Evolutionary conservation across 2,329 filamentous ascomycete species (phyloP).

Genomic region (Trichoderma sp.): DNA sequence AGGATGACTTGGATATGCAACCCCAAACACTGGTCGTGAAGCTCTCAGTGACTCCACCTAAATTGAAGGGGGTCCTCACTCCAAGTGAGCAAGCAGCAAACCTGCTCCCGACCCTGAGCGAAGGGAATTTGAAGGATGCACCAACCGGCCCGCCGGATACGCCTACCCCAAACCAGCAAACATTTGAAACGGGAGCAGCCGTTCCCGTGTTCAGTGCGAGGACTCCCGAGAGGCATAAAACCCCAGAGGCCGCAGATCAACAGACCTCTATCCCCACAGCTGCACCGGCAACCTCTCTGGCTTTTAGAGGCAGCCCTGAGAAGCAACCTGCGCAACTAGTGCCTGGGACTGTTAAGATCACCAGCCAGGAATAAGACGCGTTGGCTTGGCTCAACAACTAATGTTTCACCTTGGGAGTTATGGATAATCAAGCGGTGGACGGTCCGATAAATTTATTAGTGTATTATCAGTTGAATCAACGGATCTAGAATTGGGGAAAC

Average conservation of each 20-base stretch:
- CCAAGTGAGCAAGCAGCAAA: constrained; percentile 25
- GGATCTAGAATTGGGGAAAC: constrained; percentile 12
- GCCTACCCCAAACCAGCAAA: constrained; percentile 13
- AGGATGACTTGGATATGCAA: constrained; percentile 50
- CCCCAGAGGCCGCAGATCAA: constrained; percentile 18
- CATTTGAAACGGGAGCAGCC: neutral
- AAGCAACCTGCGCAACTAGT: constrained; percentile 40
- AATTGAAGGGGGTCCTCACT: constrained; percentile 33
- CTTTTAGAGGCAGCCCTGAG: constrained; percentile 61
- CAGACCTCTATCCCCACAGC: constrained; percentile 31
- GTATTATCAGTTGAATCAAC: constrained; percentile 12
- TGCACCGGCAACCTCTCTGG: constrained; percentile 46
- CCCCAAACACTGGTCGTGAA: constrained; percentile 70
- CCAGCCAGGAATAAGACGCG: constrained; percentile 28
- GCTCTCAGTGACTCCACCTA: constrained; percentile 52
- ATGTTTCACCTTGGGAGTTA: constrained; percentile 17
- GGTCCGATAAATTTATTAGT: constrained; percentile 7
- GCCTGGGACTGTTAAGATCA: constrained; percentile 31
- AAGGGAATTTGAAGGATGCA: constrained; percentile 19
- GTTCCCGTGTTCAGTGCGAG: neutral
- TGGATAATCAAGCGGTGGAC: constrained; percentile 9
- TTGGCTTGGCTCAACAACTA: constrained; percentile 18
- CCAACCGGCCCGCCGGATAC: constrained; percentile 30
- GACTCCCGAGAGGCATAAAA: constrained; percentile 16
- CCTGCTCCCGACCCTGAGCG: constrained; percentile 25